Evolutionary conservation across 2,329 filamentous ascomycete genomes (phyloP).

Genomic region (Talaromyces marneffei): DNA sequence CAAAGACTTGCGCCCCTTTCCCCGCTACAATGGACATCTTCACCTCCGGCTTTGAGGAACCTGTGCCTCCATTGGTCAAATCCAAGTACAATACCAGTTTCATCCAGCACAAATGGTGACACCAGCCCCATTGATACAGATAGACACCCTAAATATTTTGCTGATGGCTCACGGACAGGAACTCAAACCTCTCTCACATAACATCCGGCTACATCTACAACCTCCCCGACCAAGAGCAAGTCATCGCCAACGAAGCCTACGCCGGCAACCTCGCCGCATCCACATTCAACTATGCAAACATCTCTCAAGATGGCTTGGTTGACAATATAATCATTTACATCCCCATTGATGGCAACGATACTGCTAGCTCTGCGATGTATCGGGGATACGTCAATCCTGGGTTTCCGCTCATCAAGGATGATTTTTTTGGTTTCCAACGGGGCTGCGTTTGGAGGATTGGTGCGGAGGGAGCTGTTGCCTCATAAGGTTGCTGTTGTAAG

Average conservation of each 20-base stretch:
- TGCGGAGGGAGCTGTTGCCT: conserved; percentile 15
- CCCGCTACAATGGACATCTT: conserved; percentile 20
- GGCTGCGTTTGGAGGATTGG: conserved; percentile 19
- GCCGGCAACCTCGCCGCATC: conserved; percentile 27
- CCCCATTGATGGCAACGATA: conserved; percentile 18
- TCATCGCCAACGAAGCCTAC: conserved; percentile 30
- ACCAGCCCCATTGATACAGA: background rate
- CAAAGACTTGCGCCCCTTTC: conserved; percentile 10
- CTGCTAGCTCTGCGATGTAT: conserved; percentile 22
- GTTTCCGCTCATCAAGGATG: conserved; percentile 30
- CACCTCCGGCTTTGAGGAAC: conserved; percentile 30
- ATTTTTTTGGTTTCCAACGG: conserved; percentile 25
- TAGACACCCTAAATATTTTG: background rate
- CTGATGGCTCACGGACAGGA: conserved; percentile 22
- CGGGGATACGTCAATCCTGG: conserved; percentile 35
- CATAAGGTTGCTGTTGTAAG: background rate
- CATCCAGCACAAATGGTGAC: conserved; percentile 37
- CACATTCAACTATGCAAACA: conserved; percentile 33
- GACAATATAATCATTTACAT: conserved; percentile 30
- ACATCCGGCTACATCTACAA: conserved; percentile 33
- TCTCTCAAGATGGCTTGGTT: conserved; percentile 31
- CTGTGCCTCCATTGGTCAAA: conserved; percentile 28
- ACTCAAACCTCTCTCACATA: conserved; percentile 37
- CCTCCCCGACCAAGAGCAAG: conserved; percentile 26
- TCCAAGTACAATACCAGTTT: conserved; percentile 30